Conservation (phyloP, 2,329 filamentous ascomycete species). For the Cercospora beticola region DNA sequence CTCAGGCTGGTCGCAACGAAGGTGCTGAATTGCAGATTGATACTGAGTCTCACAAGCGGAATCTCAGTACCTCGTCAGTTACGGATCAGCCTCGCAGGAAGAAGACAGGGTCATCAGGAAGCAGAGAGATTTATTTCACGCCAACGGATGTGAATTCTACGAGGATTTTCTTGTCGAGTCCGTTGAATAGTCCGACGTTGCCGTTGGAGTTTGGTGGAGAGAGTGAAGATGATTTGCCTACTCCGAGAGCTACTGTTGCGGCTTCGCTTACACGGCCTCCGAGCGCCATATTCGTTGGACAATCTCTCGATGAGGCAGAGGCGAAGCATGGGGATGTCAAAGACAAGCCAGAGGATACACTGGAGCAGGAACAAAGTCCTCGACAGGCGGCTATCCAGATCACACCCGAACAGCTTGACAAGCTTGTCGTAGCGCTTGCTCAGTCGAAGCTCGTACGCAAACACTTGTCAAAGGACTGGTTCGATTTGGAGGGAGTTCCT, state of each 20-base stretch:
- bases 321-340: neutral
- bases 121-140: conserved; percentile 32
- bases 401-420: conserved; percentile 27
- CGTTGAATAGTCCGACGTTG: conserved; percentile 25
- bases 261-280: conserved; percentile 13
- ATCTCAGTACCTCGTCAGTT: conserved; percentile 14
- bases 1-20: neutral
- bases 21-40: conserved; percentile 10
- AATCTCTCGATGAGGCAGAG: neutral
- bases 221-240: conserved; percentile 19
- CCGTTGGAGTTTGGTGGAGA: conserved; percentile 6
- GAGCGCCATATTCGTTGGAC: conserved; percentile 20
- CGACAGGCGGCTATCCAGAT: conserved; percentile 16
- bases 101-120: conserved; percentile 7
- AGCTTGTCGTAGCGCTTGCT: conserved; percentile 28
- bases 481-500: conserved; percentile 26
- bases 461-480: conserved; percentile 30
- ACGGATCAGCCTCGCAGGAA: conserved; percentile 11
- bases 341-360: neutral
- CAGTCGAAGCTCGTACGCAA: conserved; percentile 27
- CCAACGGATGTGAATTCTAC: conserved; percentile 28
- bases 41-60: conserved; percentile 19
- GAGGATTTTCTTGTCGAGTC: conserved; percentile 29
- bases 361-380: neutral
- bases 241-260: conserved; percentile 5